Base-by-base conservation (phyloP, 2,329 filamentous ascomycete genomes). In the Diplodia corticola region DNA sequence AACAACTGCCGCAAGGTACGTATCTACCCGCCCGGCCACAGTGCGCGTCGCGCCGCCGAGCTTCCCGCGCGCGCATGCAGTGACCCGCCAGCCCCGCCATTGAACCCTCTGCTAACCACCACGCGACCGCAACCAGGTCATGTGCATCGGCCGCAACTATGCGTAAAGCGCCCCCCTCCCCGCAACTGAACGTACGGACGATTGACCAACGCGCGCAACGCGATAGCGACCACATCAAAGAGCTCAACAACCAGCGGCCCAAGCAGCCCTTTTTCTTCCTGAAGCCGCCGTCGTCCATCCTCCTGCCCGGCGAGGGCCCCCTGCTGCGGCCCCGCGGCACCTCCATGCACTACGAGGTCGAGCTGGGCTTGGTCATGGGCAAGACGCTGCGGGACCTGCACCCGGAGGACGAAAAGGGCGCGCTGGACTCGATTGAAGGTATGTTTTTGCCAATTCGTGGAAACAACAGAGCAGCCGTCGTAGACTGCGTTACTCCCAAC, bases 231-330 rank as follows among this genome's bases (percentile, higher is more conserved):
- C 95, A 99, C 81, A 90, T 98, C 76, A 87, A 90, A 69, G 95
- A 99, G 83, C 86, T 99, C 71, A 93, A 93, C 80, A 97, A 90
- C 79, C 84, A 85, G 68, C 88, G 88, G 70, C 95, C 95, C 60
- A 96, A 95, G 79, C 93, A 97, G 80, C 95, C 95, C 28, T 98
- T 99, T 82, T 99, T 97, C 88, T 99, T 99, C 85, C 87, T 98
- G 72, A 99, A 99, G 85, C 95, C 95, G 1, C 82, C 93, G 0
- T 92, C 91, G 48, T 91, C 93, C 3, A 91, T 99, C 72, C 86
- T 98, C 4, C 84, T 91, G 24, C 92, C 92, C 0, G 86, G 87
- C 30, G 86, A 88, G 66, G 93, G 93, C 0, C 89, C 93, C 3
- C 88, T 97, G 55, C 85, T 97, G 71, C 87, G 90, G 51, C 95